These are phyloP conservation scores for Malus hybrid DNA, from an alignment of 331 rosid species.

Conservation along the genomic window DNA sequence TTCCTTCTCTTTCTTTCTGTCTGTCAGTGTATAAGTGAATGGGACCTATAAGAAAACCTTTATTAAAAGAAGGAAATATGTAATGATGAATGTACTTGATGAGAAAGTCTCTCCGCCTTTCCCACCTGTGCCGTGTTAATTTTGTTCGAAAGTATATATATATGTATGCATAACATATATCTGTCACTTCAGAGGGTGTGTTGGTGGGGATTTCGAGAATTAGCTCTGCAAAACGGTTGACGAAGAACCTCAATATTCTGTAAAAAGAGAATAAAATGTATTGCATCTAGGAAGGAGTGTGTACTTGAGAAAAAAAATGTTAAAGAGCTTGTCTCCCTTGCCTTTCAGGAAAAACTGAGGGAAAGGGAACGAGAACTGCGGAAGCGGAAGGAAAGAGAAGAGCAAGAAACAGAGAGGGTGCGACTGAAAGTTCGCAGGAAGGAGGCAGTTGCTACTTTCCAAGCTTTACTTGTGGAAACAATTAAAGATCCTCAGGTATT, in stretches of 20 bases:
- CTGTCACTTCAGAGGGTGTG: not conserved
- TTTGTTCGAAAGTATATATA: not conserved
- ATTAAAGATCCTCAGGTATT: conserved; percentile 88
- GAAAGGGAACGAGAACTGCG: conserved; percentile 92
- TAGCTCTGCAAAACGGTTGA: not conserved
- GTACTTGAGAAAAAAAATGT: not conserved
- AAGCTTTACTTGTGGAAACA: conserved; percentile 91
- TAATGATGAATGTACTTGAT: not conserved
- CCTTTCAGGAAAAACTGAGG: conserved; percentile 77
- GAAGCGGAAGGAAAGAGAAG: conserved; percentile 97
- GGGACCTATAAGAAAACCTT: not conserved
- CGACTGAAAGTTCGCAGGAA: conserved; percentile 79
- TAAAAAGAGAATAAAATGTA: not conserved
- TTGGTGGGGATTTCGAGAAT: not conserved
- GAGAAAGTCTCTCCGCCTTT: not conserved
- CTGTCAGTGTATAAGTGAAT: not conserved
- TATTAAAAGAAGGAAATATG: not conserved
- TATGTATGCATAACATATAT: not conserved
- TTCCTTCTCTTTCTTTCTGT: not conserved
- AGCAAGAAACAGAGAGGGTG: conserved; percentile 95
- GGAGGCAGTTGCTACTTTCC: conserved; percentile 83
- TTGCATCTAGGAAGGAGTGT: not conserved
- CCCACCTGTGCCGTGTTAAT: not conserved
- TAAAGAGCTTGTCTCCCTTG: conserved; percentile 1
- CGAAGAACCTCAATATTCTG: not conserved